Evolutionary conservation across 2,329 filamentous ascomycete genomes (phyloP), one percentile per base, ranked within the genome.

Genomic region (Calonectria honghensis): DNA sequence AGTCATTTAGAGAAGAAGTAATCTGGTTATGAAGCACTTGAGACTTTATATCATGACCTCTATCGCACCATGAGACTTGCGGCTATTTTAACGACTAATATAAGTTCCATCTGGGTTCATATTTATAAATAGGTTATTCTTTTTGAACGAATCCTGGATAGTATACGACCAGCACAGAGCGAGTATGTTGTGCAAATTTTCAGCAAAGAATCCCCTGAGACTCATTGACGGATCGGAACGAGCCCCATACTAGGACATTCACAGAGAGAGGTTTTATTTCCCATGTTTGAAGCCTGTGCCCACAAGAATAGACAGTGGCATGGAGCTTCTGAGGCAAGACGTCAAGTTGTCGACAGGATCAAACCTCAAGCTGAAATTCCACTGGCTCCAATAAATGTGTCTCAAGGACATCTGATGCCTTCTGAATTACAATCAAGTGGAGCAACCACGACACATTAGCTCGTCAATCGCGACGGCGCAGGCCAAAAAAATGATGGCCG

Each of bases 1-100:
- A 89, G 92, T 24, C 24, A 24, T 24, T 24, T 24, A 24, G 24
- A 24, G 24, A 2, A 24, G 24, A 24, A 24, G 24, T 24, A 24
- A 24, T 24, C 24, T 24, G 24, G 24, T 2, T 24, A 24, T 2
- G 24, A 24, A 24, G 24, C 24, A 24, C 24, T 24, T 24, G 24
- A 24, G 24, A 24, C 1, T 24, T 24, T 24, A 24, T 24, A 24
- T 24, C 24, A 24, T 24, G 24, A 24, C 24, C 24, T 24, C 24
- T 24, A 24, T 24, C 24, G 24, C 24, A 24, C 24, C 24, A 0
- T 71, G 11, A 6, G 35, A 37, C 6, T 13, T 3, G 10, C 7
- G 10, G 6, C 35, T 37, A 13, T 13, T 37, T 37, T 37, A 37
- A 10, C 11, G 35, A 37, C 35, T 3, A 37, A 37, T 13, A 37